Base-by-base conservation (phyloP, 352 stramenopile genomes). In the Globisporangium viniferum region DNA sequence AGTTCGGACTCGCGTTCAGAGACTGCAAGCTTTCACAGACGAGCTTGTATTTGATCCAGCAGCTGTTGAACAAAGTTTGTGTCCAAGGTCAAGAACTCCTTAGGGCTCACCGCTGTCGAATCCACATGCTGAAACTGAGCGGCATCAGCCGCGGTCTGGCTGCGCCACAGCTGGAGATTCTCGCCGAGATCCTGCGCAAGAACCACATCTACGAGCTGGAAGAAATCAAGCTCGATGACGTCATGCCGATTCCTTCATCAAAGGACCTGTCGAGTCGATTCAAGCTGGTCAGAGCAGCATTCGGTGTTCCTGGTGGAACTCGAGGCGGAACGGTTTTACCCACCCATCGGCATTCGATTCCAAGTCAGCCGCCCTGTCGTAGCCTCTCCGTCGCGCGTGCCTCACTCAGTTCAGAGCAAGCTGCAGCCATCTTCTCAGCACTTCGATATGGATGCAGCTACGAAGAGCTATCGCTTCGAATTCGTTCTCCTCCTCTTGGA, bases 171-270 rank as follows among this genome's bases (percentile, higher is more conserved):
- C 8, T 61, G 20, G 55, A 61, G 31, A 3, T 61, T 29, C 1
- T 61, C n/a, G 9, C 55, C 8, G 33, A 49, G 31, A 62, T 62
- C 5, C 20, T 62, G 33, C n/a, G 56, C 33, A 62, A 62, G 55
- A 61, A 48, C 20, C 20, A 61, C 33, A 12, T 48, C 18, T 49
- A 62, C n/a, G 3, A 31, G 9, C 33, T 62, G 5, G 20, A 24
- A 6, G 33, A 49, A 8, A 62, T 62, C 33, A 48, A 62, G 5
- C 31, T 62, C 10, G 33, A 51, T 22, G 44, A 15, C 39, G 18
- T 46, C 12, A 46, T 46, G 39, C 39, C 39, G 39, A 18, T 12
- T 46, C 39, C 39, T 5, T 46, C 39, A 46, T 46, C 39, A 46
- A 46, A 46, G 14, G 39, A 46, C 6, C 39, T 46, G 39, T 12